Percentiles rank a stretch among this genome's conserved stretches.
Conservation (phyloP, 768 basidiomycete genomes). For the Exidia glandulosa region DNA sequence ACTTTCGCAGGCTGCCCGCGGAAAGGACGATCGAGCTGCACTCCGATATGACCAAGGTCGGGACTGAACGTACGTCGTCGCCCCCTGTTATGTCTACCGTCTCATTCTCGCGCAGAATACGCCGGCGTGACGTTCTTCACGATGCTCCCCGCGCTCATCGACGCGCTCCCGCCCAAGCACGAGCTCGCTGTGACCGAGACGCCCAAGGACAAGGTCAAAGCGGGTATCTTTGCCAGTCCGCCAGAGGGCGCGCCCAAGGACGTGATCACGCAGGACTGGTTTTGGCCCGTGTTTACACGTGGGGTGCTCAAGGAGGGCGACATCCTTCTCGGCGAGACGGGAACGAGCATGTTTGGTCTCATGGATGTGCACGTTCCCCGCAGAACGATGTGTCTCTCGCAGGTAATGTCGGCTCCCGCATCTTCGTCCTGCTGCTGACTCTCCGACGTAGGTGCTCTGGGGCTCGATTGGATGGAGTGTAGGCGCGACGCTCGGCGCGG, state of each 20-base stretch:
- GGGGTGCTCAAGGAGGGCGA: background rate
- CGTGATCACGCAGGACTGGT: background rate
- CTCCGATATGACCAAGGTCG: background rate
- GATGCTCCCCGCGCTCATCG: background rate
- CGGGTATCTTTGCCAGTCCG: background rate
- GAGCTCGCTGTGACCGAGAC: background rate
- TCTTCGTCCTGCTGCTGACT: slow-evolving; percentile 13
- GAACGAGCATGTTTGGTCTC: background rate
- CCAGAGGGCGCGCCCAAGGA: background rate
- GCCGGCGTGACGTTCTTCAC: background rate
- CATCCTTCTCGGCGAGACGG: background rate
- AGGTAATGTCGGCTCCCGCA: slow-evolving; percentile 28
- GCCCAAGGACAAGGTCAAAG: background rate
- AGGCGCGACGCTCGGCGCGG: slow-evolving; percentile 66
- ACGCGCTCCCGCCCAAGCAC: background rate
- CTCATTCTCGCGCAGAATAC: background rate
- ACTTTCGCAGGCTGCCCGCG: background rate
- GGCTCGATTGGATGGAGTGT: slow-evolving; percentile 89
- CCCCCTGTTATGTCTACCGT: background rate
- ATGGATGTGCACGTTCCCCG: background rate
- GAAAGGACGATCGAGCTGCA: background rate
- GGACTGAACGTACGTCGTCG: background rate
- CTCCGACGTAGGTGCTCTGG: slow-evolving; percentile 64
- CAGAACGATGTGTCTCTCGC: background rate
- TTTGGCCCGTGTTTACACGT: background rate